A percentile compares a stretch with the other conserved stretches of the same genome.
These are phyloP conservation scores for Metschnikowia baotianmanensis DNA, from an alignment of 805 yeast genomes.

Conservation along the genomic window DNA sequence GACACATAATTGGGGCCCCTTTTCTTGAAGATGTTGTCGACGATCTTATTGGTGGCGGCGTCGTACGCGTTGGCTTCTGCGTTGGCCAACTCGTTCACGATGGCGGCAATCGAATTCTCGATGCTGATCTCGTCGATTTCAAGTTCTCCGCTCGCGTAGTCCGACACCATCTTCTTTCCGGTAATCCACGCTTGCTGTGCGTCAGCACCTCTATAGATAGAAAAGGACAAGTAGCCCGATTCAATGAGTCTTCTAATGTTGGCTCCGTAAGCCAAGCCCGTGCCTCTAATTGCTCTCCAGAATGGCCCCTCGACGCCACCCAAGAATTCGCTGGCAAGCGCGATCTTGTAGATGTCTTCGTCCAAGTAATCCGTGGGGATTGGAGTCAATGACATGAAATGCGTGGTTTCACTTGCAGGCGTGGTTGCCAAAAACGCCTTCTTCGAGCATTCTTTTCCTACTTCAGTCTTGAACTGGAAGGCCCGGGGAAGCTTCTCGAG, in stretches of 20 bases:
- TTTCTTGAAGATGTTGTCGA: constrained; percentile 62
- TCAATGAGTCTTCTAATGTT: constrained; percentile 55
- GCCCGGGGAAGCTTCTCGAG: constrained; percentile 50
- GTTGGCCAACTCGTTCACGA: constrained; percentile 70
- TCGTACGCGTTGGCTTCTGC: constrained; percentile 60
- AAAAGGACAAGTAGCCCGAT: constrained; percentile 62
- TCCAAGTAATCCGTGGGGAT: constrained; percentile 50
- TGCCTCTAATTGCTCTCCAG: constrained; percentile 94
- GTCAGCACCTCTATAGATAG: constrained; percentile 82
- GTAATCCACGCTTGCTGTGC: constrained; percentile 60
- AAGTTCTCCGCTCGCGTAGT: constrained; percentile 52
- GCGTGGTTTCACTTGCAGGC: constrained; percentile 84
- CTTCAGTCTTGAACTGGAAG: constrained; percentile 48
- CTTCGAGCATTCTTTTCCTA: constrained; percentile 51
- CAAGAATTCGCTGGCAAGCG: constrained; percentile 71
- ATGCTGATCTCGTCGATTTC: constrained; percentile 58
- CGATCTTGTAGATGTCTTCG: constrained; percentile 64
- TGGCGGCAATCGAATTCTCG: constrained; percentile 72
- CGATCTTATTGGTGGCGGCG: constrained; percentile 65
- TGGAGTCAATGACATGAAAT: constrained; percentile 55
- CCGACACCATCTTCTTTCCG: constrained; percentile 63
- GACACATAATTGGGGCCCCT: constrained; percentile 68
- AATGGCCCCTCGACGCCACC: constrained; percentile 94
- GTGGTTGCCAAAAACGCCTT: constrained; percentile 65
- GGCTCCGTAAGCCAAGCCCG: constrained; percentile 93